Evolutionary conservation across 2,329 filamentous ascomycete species (phyloP).

Genomic region (Aspergillus floridensis): DNA sequence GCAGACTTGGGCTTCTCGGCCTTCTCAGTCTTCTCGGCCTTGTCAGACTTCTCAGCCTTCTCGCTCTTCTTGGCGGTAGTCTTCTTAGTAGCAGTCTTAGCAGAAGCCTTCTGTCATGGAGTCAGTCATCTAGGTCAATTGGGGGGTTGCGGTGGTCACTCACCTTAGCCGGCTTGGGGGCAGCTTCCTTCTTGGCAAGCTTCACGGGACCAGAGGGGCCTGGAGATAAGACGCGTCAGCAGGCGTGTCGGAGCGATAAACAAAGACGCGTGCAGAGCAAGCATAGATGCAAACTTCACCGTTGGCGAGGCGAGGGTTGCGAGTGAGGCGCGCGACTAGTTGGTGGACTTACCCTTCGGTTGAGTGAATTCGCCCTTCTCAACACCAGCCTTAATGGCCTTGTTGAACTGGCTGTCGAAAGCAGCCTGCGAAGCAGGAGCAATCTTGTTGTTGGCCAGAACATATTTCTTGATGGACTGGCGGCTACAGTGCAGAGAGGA

Average conservation of each 20-base stretch:
- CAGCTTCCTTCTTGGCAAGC: slow-evolving; percentile 74
- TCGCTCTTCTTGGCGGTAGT: slow-evolving; percentile 23
- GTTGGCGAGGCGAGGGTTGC: not conserved
- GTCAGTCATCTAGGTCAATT: not conserved
- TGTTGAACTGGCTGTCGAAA: slow-evolving; percentile 79
- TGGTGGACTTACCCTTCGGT: slow-evolving; percentile 71
- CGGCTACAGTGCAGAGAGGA: slow-evolving; percentile 50
- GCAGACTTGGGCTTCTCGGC: slow-evolving; percentile 40
- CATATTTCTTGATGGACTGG: slow-evolving; percentile 73
- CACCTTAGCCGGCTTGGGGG: slow-evolving; percentile 45
- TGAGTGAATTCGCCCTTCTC: slow-evolving; percentile 84
- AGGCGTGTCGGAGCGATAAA: slow-evolving; percentile 3
- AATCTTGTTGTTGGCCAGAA: slow-evolving; percentile 68
- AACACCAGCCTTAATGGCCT: slow-evolving; percentile 75
- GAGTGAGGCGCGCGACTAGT: slow-evolving; percentile 3
- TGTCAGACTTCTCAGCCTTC: slow-evolving; percentile 44
- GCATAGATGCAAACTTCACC: not conserved
- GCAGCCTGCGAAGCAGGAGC: slow-evolving; percentile 53
- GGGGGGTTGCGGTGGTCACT: not conserved
- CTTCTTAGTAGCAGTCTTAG: slow-evolving; percentile 20
- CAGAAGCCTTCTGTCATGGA: not conserved
- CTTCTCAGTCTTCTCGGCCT: slow-evolving; percentile 52
- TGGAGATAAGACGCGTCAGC: slow-evolving; percentile 41
- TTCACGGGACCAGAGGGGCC: slow-evolving; percentile 87
- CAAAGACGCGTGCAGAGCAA: slow-evolving; percentile 1